Conservation (phyloP, 2,329 filamentous ascomycete genomes). For the Sporothrix schenckii region DNA sequence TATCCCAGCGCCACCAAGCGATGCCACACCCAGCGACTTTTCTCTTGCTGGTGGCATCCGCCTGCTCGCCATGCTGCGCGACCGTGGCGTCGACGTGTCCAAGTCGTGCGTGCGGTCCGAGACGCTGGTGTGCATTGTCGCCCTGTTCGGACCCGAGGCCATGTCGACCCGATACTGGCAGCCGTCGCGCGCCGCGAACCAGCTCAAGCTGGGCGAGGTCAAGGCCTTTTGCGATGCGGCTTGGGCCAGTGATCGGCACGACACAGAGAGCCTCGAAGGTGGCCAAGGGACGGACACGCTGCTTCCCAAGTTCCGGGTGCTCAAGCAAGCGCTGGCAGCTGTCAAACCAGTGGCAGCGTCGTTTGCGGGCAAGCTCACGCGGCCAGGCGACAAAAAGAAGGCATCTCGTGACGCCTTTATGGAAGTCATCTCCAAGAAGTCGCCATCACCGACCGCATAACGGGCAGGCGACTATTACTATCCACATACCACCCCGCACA, state of each 20-base stretch:
- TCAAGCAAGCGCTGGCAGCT: constrained; percentile 39
- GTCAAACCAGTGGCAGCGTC: constrained; percentile 31
- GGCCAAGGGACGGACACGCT: constrained; percentile 32
- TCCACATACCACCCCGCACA: not conserved
- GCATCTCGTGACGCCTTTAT: constrained; percentile 26
- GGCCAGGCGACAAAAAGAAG: constrained; percentile 27
- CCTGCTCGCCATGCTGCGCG: constrained; percentile 43
- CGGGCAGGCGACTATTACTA: not conserved
- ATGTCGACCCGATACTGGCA: constrained; percentile 37
- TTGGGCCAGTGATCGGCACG: constrained; percentile 40
- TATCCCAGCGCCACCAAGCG: no score
- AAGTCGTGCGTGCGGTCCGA: constrained; percentile 38
- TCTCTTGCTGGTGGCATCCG: constrained; percentile 42
- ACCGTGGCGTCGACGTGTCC: constrained; percentile 41
- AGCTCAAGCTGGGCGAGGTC: constrained; percentile 42
- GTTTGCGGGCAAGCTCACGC: constrained; percentile 30
- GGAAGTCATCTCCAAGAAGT: constrained; percentile 1
- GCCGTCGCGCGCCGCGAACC: constrained; percentile 36
- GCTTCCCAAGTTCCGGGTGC: constrained; percentile 40
- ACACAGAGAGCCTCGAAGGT: not conserved
- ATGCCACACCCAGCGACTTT: constrained; percentile 36
- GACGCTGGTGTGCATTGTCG: constrained; percentile 41
- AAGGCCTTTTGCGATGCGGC: constrained; percentile 45
- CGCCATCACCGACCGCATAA: not conserved
- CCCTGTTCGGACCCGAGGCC: constrained; percentile 42